Conservation (phyloP, 495 filamentous ascomycete genomes). For the Tuber melanosporum region DNA sequence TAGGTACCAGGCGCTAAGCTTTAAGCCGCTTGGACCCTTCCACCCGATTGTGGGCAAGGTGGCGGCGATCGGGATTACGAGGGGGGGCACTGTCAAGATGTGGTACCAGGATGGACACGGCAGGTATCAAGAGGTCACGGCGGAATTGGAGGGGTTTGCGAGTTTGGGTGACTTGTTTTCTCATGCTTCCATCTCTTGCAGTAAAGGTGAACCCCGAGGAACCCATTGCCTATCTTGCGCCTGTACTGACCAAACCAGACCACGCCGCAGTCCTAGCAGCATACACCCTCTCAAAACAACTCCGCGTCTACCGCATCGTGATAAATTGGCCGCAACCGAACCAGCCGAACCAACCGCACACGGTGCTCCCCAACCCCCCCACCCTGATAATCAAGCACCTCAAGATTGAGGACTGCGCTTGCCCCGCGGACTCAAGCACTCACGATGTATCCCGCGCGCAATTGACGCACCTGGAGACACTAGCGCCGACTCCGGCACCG, state of each 20-base stretch:
- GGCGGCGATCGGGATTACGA: slow-evolving; percentile 41
- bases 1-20: slow-evolving; percentile 33
- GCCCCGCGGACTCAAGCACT: slow-evolving; percentile 24
- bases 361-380: slow-evolving; percentile 26
- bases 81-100: slow-evolving; percentile 39
- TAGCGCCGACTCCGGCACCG: slow-evolving; percentile 32
- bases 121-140: slow-evolving; percentile 35
- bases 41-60: slow-evolving; percentile 34
- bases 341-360: slow-evolving; percentile 24
- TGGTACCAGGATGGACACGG: slow-evolving; percentile 39
- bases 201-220: slow-evolving; percentile 26
- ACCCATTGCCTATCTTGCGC: neutral
- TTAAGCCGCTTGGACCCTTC: slow-evolving; percentile 32
- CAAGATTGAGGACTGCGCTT: slow-evolving; percentile 35
- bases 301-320: slow-evolving; percentile 38
- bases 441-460: slow-evolving; percentile 33
- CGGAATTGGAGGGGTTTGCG: slow-evolving; percentile 36
- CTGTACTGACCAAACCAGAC: slow-evolving; percentile 16
- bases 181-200: slow-evolving; percentile 41
- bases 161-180: slow-evolving; percentile 39
- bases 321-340: slow-evolving; percentile 38
- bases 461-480: slow-evolving; percentile 38
- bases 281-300: slow-evolving; percentile 39
- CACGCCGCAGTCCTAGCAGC: slow-evolving; percentile 33
- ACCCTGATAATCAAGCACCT: slow-evolving; percentile 32